Evolutionary conservation across 805 yeast species (phyloP), one percentile per base, ranked within the genome.

Genomic region (Starmera pachycereana): DNA sequence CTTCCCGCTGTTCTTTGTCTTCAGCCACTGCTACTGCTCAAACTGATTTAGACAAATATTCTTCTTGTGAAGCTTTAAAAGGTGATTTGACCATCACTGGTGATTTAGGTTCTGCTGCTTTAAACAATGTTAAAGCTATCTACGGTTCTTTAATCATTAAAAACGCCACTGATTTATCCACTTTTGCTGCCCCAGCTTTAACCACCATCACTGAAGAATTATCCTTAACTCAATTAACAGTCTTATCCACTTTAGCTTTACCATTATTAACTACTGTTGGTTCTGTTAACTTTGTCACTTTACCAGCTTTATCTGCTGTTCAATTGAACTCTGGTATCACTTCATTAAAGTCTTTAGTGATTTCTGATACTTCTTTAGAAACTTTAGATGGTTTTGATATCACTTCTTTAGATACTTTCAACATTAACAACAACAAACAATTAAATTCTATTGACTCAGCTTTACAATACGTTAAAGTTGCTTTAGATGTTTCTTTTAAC

Each of bases 391-490:
- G 92, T 63, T 70, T 82, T 56, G 68, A 66, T 45, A 74, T 72
- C 38, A 63, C 53, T 55, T 62, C 58, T 58, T 69, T 59, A 56
- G 65, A 58, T 44, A 60, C 58, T 38, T 80, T 81, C 68, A 71
- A 90, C 71, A 75, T 92, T 57, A 89, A 88, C 88, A 92, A 92
- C 82, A 92, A 92, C 78, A 68, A 63, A 51, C 74, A 80, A 61
- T 76, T 92, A 63, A 76, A 71, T 52, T 63, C 85, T 44, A 74
- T 83, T 53, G 74, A 81, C 60, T 78, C 90, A 39, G 76, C 76
- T 47, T 74, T 90, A 60, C 65, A 78, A 63, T 65, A 82, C 44
- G 92, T 88, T 48, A 74, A 90, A 46, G 76, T 76, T 60, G 61
- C 79, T 46, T 72, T 92, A 55, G 77, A 81, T 54, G 78, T 92